Percentiles rank a stretch among this genome's conserved stretches.
phyloP scores from a whole-genome alignment of 331 rosid genomes.

The Acacia concinna region DNA sequence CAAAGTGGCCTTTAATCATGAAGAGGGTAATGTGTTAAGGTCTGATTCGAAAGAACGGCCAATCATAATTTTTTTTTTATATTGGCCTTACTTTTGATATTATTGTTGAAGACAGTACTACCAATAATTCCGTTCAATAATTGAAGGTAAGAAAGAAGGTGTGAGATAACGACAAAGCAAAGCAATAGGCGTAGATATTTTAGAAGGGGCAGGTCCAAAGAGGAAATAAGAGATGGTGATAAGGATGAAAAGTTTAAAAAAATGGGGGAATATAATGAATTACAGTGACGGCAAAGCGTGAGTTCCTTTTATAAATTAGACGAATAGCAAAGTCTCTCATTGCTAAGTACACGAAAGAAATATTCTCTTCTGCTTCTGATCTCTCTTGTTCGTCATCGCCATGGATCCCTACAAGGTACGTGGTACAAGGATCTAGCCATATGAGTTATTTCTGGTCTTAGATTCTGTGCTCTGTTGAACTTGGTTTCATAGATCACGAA shows the following conservation, averaged over 20 bases:
- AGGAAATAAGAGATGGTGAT: neutral
- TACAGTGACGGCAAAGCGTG: neutral
- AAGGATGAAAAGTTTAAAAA: neutral
- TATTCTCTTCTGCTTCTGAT: neutral
- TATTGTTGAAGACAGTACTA: too few relatives aligned
- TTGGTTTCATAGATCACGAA: neutral
- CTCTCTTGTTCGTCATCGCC: neutral
- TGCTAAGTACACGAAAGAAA: neutral
- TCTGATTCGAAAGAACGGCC: neutral
- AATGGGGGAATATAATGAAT: neutral
- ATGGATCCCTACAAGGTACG: constrained; percentile 81
- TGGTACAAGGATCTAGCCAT: neutral
- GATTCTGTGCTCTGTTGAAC: neutral
- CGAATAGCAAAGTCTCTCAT: neutral
- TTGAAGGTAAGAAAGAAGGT: neutral
- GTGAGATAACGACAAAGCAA: neutral
- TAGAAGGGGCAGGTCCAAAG: neutral
- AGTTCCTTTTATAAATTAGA: neutral
- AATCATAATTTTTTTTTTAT: neutral
- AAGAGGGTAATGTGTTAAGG: neutral
- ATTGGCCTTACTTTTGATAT: neutral
- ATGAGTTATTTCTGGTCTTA: neutral
- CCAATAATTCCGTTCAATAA: neutral
- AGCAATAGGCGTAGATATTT: neutral
- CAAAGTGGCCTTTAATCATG: too few relatives aligned